These are phyloP conservation scores for Didymella pomorum DNA, from an alignment of 2,329 filamentous ascomycete genomes.

Conservation along the genomic window DNA sequence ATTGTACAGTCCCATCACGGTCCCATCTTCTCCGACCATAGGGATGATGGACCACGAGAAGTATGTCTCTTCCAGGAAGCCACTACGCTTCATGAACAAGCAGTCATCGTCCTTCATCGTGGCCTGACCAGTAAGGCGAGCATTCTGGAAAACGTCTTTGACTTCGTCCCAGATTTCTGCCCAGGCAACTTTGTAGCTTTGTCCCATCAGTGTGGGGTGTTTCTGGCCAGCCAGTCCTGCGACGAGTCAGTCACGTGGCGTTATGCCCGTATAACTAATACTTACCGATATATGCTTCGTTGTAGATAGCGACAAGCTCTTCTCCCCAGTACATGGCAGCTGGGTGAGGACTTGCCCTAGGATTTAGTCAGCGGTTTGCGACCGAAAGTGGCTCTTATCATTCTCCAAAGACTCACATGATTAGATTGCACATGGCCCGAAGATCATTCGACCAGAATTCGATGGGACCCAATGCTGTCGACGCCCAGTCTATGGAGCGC, in stretches of 20 bases:
- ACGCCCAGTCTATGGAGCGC: constrained; percentile 74
- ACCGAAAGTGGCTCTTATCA: not conserved
- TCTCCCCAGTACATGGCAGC: constrained; percentile 82
- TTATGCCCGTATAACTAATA: not conserved
- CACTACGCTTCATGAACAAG: constrained; percentile 73
- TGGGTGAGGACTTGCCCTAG: constrained; percentile 57
- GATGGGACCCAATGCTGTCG: constrained; percentile 77
- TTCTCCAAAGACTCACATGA: constrained; percentile 63
- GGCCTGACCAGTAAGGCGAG: constrained; percentile 74
- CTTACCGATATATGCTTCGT: constrained; percentile 68
- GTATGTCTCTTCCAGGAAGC: constrained; percentile 79
- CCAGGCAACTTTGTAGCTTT: constrained; percentile 73
- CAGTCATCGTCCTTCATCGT: constrained; percentile 86
- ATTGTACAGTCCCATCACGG: constrained; percentile 79
- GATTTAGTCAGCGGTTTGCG: constrained; percentile 8
- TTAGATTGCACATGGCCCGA: constrained; percentile 79
- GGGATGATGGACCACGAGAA: constrained; percentile 86
- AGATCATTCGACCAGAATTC: constrained; percentile 76
- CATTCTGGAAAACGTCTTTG: constrained; percentile 71
- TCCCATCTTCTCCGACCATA: constrained; percentile 75
- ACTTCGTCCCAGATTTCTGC: constrained; percentile 77
- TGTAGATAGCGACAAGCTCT: constrained; percentile 74
- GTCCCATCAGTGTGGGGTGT: constrained; percentile 78
- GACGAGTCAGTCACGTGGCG: constrained; percentile 4
- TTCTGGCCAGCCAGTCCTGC: constrained; percentile 73